Evolutionary conservation across 768 basidiomycete species (phyloP).

Genomic region (Rhodotorula kratochvilovae): DNA sequence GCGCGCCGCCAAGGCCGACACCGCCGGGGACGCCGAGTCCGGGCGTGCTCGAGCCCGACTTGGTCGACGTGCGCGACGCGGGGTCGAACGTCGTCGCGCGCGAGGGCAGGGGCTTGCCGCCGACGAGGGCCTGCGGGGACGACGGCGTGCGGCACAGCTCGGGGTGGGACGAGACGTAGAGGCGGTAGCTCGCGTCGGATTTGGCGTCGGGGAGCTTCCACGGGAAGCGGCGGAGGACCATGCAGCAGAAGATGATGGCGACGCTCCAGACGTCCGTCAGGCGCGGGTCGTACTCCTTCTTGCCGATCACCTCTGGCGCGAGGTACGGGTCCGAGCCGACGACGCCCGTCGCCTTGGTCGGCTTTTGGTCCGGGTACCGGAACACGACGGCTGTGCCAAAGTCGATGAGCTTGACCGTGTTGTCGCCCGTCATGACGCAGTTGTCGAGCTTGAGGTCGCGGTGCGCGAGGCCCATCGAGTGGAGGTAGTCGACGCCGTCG

Average conservation of each 20-base stretch:
- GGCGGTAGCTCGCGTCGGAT: constrained; percentile 81
- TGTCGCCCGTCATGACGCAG: constrained; percentile 93
- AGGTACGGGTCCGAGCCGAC: constrained; percentile 98
- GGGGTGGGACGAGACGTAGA: constrained; percentile 88
- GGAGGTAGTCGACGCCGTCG: constrained; percentile 95
- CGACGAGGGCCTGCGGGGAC: constrained; percentile 21
- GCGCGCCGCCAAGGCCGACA: too few species aligned
- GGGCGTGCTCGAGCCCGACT: constrained; percentile 22
- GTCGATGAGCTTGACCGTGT: constrained; percentile 97
- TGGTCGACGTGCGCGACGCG: constrained; percentile 25
- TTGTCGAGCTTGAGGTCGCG: constrained; percentile 99
- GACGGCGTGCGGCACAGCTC: constrained; percentile 57
- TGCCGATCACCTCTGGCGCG: constrained; percentile 84
- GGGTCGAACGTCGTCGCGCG: constrained; percentile 17
- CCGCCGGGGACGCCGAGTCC: too few species aligned
- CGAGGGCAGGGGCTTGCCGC: constrained; percentile 37
- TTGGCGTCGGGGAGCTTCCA: constrained; percentile 98
- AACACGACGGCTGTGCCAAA: constrained; percentile 99
- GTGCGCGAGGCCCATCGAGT: constrained; percentile 94
- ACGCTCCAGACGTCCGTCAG: constrained; percentile 99
- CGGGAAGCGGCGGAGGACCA: constrained; percentile 93
- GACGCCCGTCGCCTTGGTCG: constrained; percentile 72
- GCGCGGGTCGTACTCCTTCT: constrained; percentile 82
- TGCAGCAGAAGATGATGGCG: constrained; percentile 98
- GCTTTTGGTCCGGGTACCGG: constrained; percentile 85